Percentiles rank a stretch among this genome's conserved stretches.
Conservation (phyloP, 495 filamentous ascomycete genomes). For the Articulospora tetracladia region DNA sequence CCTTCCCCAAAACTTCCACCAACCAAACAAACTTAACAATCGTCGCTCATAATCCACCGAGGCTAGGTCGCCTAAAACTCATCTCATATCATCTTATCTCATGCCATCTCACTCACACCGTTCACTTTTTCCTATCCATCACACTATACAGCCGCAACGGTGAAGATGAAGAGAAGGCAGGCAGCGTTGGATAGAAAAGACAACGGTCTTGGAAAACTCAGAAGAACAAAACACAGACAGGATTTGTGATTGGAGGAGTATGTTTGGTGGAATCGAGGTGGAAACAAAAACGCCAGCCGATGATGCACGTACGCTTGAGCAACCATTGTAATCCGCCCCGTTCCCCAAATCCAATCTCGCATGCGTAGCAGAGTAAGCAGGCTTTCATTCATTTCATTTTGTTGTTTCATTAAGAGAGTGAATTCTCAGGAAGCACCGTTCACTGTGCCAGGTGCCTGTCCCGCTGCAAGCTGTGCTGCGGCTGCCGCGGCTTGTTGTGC, state of each 20-base stretch:
- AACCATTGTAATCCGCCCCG: conserved; percentile 15
- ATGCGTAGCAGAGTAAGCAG: background rate
- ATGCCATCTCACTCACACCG: background rate
- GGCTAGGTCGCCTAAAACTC: background rate
- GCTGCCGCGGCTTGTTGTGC: conserved; percentile 14
- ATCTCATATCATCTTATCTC: no score
- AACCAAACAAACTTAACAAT: background rate
- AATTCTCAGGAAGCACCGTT: conserved; percentile 19
- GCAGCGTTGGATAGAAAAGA: background rate
- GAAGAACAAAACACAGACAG: background rate
- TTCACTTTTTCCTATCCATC: background rate
- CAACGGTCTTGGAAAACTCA: background rate
- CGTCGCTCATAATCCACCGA: background rate
- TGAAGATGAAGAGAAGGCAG: background rate
- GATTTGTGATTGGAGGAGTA: background rate
- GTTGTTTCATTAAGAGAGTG: background rate
- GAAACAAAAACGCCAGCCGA: conserved; percentile 19
- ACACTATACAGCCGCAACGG: background rate
- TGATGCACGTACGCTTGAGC: conserved; percentile 24
- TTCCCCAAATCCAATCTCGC: background rate
- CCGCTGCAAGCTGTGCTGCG: conserved; percentile 4
- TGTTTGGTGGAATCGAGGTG: background rate
- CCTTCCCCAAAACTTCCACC: background rate
- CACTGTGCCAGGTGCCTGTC: conserved; percentile 2
- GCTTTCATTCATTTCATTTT: conserved; percentile 1